phyloP scores from a whole-genome alignment of 2,329 filamentous ascomycete genomes.

The Paraphaeosphaeria sporulosa region DNA sequence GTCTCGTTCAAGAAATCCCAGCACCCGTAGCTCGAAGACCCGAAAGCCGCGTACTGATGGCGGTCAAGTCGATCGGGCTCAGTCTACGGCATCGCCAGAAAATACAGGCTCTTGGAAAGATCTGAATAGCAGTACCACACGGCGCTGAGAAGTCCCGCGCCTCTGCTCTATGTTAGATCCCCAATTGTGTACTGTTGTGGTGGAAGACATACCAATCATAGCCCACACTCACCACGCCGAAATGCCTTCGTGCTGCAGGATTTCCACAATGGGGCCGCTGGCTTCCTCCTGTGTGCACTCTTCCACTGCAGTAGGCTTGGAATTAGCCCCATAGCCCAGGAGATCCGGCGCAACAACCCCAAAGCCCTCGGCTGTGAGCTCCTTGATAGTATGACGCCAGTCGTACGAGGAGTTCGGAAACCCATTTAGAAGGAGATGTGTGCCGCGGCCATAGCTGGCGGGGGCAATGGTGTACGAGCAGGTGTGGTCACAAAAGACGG shows the following conservation, averaged over 20 bases:
- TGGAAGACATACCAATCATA: slow-evolving; percentile 11
- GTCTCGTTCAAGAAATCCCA: slow-evolving; percentile 17
- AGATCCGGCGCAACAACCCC: slow-evolving; percentile 70
- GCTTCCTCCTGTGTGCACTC: slow-evolving; percentile 13
- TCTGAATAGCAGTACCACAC: slow-evolving; percentile 3
- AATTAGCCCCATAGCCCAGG: slow-evolving; percentile 69
- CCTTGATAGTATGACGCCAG: slow-evolving; percentile 67
- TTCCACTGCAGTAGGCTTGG: slow-evolving; percentile 24
- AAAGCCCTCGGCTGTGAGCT: slow-evolving; percentile 63
- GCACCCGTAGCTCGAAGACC: slow-evolving; percentile 13
- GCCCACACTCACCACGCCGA: slow-evolving; percentile 12
- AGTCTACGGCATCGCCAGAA: slow-evolving; percentile 2
- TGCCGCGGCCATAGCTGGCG: slow-evolving; percentile 48
- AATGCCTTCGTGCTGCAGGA: slow-evolving; percentile 11
- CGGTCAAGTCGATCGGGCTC: slow-evolving; percentile 1
- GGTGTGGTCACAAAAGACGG: neutral
- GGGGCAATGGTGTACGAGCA: slow-evolving; percentile 27
- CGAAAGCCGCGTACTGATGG: slow-evolving; percentile 9
- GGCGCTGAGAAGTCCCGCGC: neutral
- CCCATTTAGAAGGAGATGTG: slow-evolving; percentile 68
- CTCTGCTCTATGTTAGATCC: neutral
- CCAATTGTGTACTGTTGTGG: neutral
- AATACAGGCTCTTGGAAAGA: neutral
- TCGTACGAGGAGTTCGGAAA: slow-evolving; percentile 71
- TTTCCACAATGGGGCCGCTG: slow-evolving; percentile 1